Conservation (phyloP, 257 asterid species). For the Solanum paucissectum region DNA sequence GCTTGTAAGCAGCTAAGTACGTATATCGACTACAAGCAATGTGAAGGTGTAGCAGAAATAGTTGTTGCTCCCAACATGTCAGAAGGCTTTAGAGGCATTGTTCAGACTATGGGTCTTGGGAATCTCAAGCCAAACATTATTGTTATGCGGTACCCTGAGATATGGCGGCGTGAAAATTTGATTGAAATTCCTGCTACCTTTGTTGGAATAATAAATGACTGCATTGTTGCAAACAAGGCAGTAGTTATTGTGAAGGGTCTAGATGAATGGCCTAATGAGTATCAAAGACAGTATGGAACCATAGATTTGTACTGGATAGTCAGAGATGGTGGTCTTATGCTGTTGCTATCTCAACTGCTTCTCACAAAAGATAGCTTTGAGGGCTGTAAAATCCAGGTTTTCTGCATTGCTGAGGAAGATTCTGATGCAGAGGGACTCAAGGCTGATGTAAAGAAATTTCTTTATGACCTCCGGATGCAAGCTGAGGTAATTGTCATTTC, state of each 20-base stretch:
- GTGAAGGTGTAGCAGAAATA: conserved; percentile 98
- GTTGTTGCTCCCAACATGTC: conserved; percentile 94
- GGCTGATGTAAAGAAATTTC: conserved; percentile 84
- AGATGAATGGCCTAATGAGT: conserved; percentile 98
- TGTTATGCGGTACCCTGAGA: conserved; percentile 96
- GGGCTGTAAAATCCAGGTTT: conserved; percentile 95
- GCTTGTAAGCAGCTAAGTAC: conserved; percentile 86
- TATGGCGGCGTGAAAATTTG: conserved; percentile 91
- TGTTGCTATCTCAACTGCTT: conserved; percentile 90
- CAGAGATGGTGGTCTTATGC: conserved; percentile 97
- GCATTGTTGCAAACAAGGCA: conserved; percentile 96
- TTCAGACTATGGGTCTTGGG: conserved; percentile 98
- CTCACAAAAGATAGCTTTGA: conserved; percentile 90
- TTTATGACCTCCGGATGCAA: conserved; percentile 93
- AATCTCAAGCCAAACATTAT: conserved; percentile 93
- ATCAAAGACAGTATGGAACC: conserved; percentile 90
- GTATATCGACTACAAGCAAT: conserved; percentile 79
- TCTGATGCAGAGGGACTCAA: conserved; percentile 90
- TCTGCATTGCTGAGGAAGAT: conserved; percentile 96
- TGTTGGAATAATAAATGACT: conserved; percentile 88
- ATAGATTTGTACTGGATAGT: conserved; percentile 98
- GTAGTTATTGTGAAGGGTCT: conserved; percentile 96
- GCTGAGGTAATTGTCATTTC: conserved; percentile 95
- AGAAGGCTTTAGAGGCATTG: conserved; percentile 91
- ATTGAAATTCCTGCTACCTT: conserved; percentile 86